A percentile compares a stretch with the other conserved stretches of the same genome.
These are phyloP conservation scores for Mortierella sp. DNA, from an alignment of 371 early-diverging fungal species.

Conservation along the genomic window DNA sequence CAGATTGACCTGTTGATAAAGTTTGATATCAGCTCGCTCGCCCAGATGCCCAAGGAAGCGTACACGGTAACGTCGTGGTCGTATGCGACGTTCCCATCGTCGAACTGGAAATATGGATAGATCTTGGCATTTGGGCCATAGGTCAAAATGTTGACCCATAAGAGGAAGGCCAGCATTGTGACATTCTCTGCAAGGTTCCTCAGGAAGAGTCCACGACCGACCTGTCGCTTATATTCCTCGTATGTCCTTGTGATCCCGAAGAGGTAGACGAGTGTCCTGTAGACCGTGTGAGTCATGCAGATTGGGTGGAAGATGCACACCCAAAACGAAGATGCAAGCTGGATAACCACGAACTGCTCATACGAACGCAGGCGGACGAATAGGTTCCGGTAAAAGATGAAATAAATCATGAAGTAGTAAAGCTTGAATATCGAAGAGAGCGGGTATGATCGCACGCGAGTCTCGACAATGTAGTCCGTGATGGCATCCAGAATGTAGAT, in stretches of 20 bases:
- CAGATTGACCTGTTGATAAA: constrained; percentile 68
- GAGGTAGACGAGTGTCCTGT: constrained; percentile 59
- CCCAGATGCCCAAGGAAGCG: constrained; percentile 72
- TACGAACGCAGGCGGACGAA: constrained; percentile 76
- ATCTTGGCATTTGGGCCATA: constrained; percentile 73
- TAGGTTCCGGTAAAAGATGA: constrained; percentile 81
- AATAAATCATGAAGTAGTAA: constrained; percentile 82
- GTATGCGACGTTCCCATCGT: constrained; percentile 59
- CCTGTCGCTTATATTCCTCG: constrained; percentile 71
- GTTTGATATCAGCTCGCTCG: constrained; percentile 71
- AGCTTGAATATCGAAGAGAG: constrained; percentile 74
- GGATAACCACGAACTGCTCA: constrained; percentile 73
- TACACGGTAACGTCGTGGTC: constrained; percentile 63
- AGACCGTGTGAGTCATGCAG: constrained; percentile 71
- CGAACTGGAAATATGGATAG: constrained; percentile 78
- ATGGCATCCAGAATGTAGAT: constrained; percentile 72
- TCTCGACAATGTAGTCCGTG: constrained; percentile 73
- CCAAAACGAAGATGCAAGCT: constrained; percentile 78
- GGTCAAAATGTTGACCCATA: constrained; percentile 77
- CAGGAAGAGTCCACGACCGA: constrained; percentile 76
- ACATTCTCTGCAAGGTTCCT: constrained; percentile 81
- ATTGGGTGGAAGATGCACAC: constrained; percentile 79
- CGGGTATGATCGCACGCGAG: constrained; percentile 74
- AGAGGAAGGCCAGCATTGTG: constrained; percentile 81
- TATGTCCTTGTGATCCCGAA: constrained; percentile 68